Evolutionary conservation across 1,284 basidiomycete species (phyloP).

Genomic region (Fomitopsis schrenkii): DNA sequence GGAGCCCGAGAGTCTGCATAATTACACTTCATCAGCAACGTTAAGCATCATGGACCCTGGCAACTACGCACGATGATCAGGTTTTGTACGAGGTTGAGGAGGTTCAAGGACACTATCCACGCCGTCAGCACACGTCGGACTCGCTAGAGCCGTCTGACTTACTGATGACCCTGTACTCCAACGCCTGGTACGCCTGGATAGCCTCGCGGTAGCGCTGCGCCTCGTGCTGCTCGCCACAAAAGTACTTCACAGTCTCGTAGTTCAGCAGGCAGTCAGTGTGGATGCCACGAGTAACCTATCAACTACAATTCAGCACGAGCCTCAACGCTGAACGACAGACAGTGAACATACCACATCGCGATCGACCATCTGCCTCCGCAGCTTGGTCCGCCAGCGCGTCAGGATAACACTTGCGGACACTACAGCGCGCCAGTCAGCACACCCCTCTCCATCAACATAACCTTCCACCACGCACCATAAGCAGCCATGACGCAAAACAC

Average conservation of each 20-base stretch:
- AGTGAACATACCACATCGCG: slow-evolving; percentile 52
- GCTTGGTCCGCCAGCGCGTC: slow-evolving; percentile 67
- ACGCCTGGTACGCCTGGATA: slow-evolving; percentile 69
- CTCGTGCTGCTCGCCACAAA: slow-evolving; percentile 80
- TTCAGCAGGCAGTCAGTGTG: slow-evolving; percentile 80
- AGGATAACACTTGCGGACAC: slow-evolving; percentile 64
- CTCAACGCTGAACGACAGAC: not conserved
- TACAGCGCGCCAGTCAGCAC: slow-evolving; percentile 22
- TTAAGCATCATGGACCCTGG: not conserved
- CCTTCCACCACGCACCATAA: slow-evolving; percentile 49
- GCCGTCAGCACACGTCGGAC: not conserved
- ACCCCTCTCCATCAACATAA: not conserved
- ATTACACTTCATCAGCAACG: not conserved
- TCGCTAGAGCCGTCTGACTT: slow-evolving; percentile 20
- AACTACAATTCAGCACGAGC: not conserved
- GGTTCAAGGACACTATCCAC: slow-evolving; percentile 61
- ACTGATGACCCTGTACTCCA: slow-evolving; percentile 76
- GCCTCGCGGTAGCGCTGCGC: slow-evolving; percentile 70
- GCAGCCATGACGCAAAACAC: slow-evolving; percentile 75
- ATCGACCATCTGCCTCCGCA: slow-evolving; percentile 75
- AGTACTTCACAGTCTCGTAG: slow-evolving; percentile 85
- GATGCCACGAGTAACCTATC: slow-evolving; percentile 65
- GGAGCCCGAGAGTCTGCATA: slow-evolving; percentile 62
- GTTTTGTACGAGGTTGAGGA: slow-evolving; percentile 75
- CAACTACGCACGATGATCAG: slow-evolving; percentile 61